A percentile compares a stretch with the other conserved stretches of the same genome.
Conservation (phyloP, 305 asterid genomes). For the Solanum chacoense region DNA sequence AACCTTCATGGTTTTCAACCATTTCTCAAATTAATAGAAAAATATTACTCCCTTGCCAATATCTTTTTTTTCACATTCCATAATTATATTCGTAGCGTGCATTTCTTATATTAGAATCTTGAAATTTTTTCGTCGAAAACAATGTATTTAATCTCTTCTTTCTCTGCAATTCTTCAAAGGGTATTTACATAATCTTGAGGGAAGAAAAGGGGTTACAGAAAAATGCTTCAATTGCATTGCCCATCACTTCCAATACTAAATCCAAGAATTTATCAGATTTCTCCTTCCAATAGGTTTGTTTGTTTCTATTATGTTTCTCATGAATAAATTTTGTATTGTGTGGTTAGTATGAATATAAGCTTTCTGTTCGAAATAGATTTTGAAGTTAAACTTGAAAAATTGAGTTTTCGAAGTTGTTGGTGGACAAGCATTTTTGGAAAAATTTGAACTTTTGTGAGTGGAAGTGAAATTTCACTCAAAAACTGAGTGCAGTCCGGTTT, state of each 20-base stretch:
- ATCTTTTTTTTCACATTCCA: not conserved
- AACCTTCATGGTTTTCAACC: too few relatives aligned
- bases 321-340: not conserved
- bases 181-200: not conserved
- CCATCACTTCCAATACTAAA: slow-evolving; percentile 22
- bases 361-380: not conserved
- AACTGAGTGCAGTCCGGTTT: not conserved
- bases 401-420: not conserved
- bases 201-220: not conserved
- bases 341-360: not conserved
- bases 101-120: not conserved
- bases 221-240: slow-evolving; percentile 9
- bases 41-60: not conserved
- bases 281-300: slow-evolving; percentile 26
- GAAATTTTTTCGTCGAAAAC: not conserved
- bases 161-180: not conserved
- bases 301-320: not conserved
- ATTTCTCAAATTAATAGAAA: not conserved
- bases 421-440: not conserved
- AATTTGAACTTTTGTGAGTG: not conserved
- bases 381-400: not conserved
- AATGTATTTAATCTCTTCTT: not conserved
- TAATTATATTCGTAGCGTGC: not conserved
- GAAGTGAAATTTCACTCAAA: not conserved
- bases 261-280: slow-evolving; percentile 19